These are phyloP conservation scores for Globisporangium viniferum DNA, from an alignment of 352 stramenopile genomes.

Conservation along the genomic window DNA sequence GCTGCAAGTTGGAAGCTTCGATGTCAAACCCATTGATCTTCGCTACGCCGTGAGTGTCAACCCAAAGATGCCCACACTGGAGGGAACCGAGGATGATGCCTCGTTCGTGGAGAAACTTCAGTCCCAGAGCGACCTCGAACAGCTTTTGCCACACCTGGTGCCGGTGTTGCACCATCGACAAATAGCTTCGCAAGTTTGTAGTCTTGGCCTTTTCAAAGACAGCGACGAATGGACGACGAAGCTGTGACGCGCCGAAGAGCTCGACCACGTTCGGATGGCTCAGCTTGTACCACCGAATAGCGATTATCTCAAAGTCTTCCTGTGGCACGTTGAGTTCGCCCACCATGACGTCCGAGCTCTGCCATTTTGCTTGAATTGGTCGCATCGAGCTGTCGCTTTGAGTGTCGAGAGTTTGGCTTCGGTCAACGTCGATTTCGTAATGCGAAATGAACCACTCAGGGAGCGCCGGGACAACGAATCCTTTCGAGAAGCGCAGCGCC, in stretches of 20 bases:
- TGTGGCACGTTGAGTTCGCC: neutral
- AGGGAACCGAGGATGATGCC: conserved; percentile 32
- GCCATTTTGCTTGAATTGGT: conserved; percentile 1
- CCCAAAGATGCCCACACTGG: conserved; percentile 71
- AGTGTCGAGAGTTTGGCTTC: neutral
- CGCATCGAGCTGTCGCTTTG: neutral
- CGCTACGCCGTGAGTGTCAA: conserved; percentile 20
- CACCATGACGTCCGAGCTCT: neutral
- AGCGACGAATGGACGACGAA: conserved; percentile 17
- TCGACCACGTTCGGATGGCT: conserved; percentile 84
- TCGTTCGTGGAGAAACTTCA: conserved; percentile 38
- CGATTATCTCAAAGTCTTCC: conserved; percentile 41
- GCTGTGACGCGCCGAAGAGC: conserved; percentile 43
- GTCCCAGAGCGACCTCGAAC: conserved; percentile 25
- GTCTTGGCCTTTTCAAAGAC: conserved; percentile 26
- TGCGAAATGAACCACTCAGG: conserved; percentile 23
- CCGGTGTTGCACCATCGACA: conserved; percentile 8
- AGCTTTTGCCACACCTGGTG: conserved; percentile 27
- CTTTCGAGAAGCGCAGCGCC: neutral
- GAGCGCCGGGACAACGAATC: neutral
- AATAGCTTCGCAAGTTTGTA: conserved; percentile 24
- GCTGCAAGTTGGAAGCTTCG: conserved; percentile 9
- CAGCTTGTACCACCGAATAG: conserved; percentile 87
- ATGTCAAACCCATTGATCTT: conserved; percentile 35
- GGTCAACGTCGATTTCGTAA: conserved; percentile 20